These are phyloP conservation scores for Ceratorhiza oryzae-sativae DNA, from an alignment of 1,284 basidiomycete species.

Conservation along the genomic window DNA sequence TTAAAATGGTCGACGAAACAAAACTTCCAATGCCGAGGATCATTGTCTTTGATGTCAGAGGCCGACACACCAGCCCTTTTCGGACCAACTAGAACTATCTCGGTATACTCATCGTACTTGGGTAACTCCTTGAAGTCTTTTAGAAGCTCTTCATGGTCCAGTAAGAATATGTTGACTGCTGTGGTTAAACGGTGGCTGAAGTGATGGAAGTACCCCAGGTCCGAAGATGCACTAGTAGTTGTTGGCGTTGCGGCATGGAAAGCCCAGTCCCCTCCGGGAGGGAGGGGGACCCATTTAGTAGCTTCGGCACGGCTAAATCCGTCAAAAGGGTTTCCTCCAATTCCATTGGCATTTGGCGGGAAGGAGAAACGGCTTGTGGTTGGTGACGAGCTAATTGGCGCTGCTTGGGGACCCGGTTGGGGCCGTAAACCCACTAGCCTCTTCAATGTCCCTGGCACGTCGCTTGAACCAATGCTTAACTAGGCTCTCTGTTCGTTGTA, in stretches of 20 bases:
- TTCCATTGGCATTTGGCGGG: background rate
- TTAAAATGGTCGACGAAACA: slow-evolving; percentile 30
- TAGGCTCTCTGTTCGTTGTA: background rate
- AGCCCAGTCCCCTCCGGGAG: background rate
- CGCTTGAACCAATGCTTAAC: background rate
- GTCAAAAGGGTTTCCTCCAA: background rate
- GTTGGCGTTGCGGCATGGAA: background rate
- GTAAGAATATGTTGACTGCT: background rate
- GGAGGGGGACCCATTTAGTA: background rate
- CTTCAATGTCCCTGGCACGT: background rate
- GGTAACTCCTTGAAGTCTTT: background rate
- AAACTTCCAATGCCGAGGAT: background rate
- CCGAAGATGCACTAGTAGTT: background rate
- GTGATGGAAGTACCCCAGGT: slow-evolving; percentile 14
- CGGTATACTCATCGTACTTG: slow-evolving; percentile 25
- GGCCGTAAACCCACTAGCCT: background rate
- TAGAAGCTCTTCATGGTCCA: background rate
- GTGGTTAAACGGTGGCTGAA: slow-evolving; percentile 1
- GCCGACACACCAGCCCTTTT: background rate
- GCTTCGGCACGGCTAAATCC: background rate
- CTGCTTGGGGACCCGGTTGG: background rate
- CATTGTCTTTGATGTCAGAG: background rate
- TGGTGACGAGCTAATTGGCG: background rate
- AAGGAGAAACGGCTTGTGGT: background rate
- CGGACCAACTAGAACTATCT: slow-evolving; percentile 10